These are phyloP conservation scores for Poa pratensis DNA, from an alignment of 176 grass and related monocot genomes.

Conservation along the genomic window DNA sequence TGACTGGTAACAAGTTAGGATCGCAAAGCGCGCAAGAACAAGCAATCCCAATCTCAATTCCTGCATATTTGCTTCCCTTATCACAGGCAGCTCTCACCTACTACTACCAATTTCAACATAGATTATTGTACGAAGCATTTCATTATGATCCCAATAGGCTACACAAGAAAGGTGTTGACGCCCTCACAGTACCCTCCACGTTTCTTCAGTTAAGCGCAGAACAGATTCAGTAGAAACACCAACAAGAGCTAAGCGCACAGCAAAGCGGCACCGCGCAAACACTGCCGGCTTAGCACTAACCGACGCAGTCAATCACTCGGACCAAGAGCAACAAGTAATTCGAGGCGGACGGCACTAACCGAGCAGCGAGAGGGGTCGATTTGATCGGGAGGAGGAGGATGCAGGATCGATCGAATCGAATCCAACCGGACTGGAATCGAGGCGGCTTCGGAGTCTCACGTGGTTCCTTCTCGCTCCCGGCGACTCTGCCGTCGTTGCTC, in stretches of 20 bases:
- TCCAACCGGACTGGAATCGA: background rate
- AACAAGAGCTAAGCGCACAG: no score
- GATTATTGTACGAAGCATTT: no score
- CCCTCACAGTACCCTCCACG: background rate
- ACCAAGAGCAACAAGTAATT: background rate
- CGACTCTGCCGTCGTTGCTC: constrained; percentile 10
- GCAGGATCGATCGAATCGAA: constrained; percentile 8
- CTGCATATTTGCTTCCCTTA: no score
- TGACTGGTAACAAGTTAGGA: no score
- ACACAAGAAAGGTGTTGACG: background rate
- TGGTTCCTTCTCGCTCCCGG: background rate
- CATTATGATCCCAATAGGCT: no score
- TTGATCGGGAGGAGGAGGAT: background rate
- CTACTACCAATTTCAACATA: no score
- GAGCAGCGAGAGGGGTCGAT: background rate
- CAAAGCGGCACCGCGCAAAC: background rate
- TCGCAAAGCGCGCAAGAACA: no score
- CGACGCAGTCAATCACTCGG: background rate
- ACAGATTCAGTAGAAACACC: background rate
- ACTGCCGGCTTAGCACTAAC: background rate
- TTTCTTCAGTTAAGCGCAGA: constrained; percentile 14
- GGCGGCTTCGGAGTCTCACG: no score
- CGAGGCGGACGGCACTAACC: constrained; percentile 13
- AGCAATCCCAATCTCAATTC: no score
- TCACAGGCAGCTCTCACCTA: no score